Evolutionary conservation across 2,329 filamentous ascomycete species (phyloP).

Genomic region (Trichoderma brevicompactum): DNA sequence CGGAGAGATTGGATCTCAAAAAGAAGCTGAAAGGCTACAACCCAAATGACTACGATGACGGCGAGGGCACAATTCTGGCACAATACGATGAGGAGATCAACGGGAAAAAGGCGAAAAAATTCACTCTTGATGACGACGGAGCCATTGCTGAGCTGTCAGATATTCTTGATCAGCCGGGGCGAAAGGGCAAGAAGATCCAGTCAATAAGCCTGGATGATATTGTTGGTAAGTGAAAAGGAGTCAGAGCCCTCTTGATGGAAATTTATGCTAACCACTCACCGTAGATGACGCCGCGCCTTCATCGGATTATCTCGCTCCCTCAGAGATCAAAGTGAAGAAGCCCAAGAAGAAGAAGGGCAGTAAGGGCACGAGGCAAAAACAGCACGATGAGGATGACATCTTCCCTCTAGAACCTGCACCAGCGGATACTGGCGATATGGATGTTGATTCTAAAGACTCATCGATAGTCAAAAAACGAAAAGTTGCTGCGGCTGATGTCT

Average conservation of each 20-base stretch:
- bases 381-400: conserved; percentile 65
- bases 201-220: conserved; percentile 83
- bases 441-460: conserved; percentile 66
- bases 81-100: conserved; percentile 97
- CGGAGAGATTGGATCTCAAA: conserved; percentile 80
- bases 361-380: conserved; percentile 73
- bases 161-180: conserved; percentile 55
- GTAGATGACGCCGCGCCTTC: conserved; percentile 44
- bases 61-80: conserved; percentile 70
- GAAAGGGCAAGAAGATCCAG: conserved; percentile 65
- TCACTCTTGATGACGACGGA: conserved; percentile 82
- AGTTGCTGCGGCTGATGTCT: conserved; percentile 67
- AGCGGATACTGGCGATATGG: conserved; percentile 65
- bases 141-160: conserved; percentile 67
- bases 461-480: conserved; percentile 63
- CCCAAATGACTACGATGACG: conserved; percentile 72
- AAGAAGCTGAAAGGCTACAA: conserved; percentile 91
- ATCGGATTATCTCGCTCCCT: conserved; percentile 87
- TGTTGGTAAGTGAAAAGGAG: conserved; percentile 47
- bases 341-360: conserved; percentile 94
- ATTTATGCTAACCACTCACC: background rate
- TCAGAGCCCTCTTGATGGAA: background rate
- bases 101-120: conserved; percentile 85
- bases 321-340: conserved; percentile 91
- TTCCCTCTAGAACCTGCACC: conserved; percentile 49